Base-by-base conservation (phyloP, 352 stramenopile species). In the Globisporangium middletonii region DNA sequence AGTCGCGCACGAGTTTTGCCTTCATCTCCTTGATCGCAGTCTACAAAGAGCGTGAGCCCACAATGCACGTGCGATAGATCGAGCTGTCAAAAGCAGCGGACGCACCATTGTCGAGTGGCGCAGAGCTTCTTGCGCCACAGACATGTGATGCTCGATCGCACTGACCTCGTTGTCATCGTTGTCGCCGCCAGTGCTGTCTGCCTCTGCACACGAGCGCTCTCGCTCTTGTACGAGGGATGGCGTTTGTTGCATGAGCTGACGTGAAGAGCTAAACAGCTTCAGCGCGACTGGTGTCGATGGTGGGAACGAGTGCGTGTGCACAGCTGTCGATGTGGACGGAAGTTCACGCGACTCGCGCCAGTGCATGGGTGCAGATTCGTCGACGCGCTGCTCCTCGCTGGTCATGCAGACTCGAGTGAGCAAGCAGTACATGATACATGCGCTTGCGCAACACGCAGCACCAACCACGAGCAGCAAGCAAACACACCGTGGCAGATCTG, bases 101-200 rank as follows among this genome's bases (percentile, higher is more conserved):
- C 55, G 18, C 18, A 65, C 70, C 64, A 79, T 51, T 18, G 77
- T 57, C 5, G 64, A 69, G 28, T 69, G 63, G 9, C 69, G 71
- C 28, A 76, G 61, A 0, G 64, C 44, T 23, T 72, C 64, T 18
- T 86, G 75, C 8, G 75, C 67, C 35, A 30, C 59, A 3, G 47
- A 35, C 59, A 86, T 71, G 27, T 73, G 53, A 2, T 51, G 33
- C 26, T 75, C 65, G 45, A 88, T 50, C 2, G 48, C 46, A n/a
- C 50, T 48, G 3, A 83, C 53, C 11, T 78, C 46, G 9, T 49
- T 23, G 38, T 59, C 50, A 0, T 28, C 7, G 2, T 8, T 28
- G 3, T 45, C 11, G 5, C 38, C 35, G 33, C n/a, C 19, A 27
- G 18, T 33, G 41, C 33, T 43, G n/a, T 13, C 16, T 8, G 7